A percentile compares a stretch with the other conserved stretches of the same genome.
phyloP scores from a whole-genome alignment of 208 protist species.

The Trypanosoma brucei region DNA sequence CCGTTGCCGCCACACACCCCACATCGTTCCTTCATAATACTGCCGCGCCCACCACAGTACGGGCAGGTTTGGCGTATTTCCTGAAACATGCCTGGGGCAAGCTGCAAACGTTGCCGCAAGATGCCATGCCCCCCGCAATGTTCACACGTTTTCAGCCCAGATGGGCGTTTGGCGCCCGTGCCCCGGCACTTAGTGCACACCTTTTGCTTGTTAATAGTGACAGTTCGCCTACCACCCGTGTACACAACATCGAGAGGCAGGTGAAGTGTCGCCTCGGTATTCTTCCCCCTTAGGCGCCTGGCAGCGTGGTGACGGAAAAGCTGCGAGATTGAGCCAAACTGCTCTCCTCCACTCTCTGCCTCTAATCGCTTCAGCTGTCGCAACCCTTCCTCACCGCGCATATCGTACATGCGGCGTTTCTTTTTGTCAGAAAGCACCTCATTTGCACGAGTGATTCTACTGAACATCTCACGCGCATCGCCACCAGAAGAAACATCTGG shows the following conservation, averaged over 20 bases:
- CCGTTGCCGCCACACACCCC: constrained; percentile 65
- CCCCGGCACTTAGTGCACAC: constrained; percentile 76
- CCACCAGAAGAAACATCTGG: constrained; percentile 68
- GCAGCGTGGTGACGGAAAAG: constrained; percentile 40
- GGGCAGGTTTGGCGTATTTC: constrained; percentile 75
- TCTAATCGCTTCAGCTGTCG: constrained; percentile 56
- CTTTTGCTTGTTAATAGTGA: constrained; percentile 87
- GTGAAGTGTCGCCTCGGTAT: constrained; percentile 65
- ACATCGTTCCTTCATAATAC: constrained; percentile 70
- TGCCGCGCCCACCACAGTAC: constrained; percentile 79
- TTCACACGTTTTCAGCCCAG: constrained; percentile 33
- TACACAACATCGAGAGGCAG: constrained; percentile 92
- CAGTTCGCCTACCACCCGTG: constrained; percentile 68
- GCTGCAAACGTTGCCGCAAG: constrained; percentile 61
- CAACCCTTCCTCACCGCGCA: constrained; percentile 83
- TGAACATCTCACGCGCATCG: constrained; percentile 62
- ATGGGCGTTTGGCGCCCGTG: constrained; percentile 30
- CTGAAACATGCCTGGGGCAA: constrained; percentile 75
- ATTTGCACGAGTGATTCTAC: constrained; percentile 81
- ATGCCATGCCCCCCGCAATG: constrained; percentile 58
- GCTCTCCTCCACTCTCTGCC: constrained; percentile 18
- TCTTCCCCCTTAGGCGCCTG: constrained; percentile 62
- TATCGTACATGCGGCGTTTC: constrained; percentile 91
- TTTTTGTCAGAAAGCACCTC: constrained; percentile 86
- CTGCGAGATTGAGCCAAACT: constrained; percentile 37